Evolutionary conservation across 768 basidiomycete genomes (phyloP).

Genomic region (Podaxis rugospora): DNA sequence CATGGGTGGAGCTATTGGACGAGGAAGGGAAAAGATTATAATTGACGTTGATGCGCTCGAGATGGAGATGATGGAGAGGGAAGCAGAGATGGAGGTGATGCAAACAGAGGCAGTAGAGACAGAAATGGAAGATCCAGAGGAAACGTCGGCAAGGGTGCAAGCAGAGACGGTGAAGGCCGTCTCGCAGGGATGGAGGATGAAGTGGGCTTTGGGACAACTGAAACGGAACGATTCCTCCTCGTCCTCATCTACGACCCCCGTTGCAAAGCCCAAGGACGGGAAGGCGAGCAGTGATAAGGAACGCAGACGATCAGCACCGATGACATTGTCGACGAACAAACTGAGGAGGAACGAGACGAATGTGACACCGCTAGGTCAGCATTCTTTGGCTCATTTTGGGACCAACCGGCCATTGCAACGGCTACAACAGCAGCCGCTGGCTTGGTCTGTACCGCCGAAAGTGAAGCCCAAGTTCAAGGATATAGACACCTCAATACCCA

Average conservation of each 20-base stretch:
- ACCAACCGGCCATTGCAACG: background rate
- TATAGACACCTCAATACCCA: background rate
- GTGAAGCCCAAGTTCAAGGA: background rate
- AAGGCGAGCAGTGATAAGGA: slow-evolving; percentile 28
- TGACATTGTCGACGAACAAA: slow-evolving; percentile 23
- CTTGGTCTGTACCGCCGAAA: background rate
- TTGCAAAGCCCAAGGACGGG: slow-evolving; percentile 10
- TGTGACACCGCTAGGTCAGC: slow-evolving; percentile 37
- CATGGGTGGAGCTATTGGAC: background rate
- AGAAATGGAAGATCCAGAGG: slow-evolving; percentile 20
- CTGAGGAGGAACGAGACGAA: slow-evolving; percentile 41
- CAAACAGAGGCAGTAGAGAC: background rate
- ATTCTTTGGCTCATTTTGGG: slow-evolving; percentile 16
- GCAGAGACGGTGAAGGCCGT: slow-evolving; percentile 16
- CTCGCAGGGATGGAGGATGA: slow-evolving; percentile 26
- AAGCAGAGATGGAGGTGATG: slow-evolving; percentile 9
- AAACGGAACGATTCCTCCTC: slow-evolving; percentile 1
- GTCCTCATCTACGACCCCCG: background rate
- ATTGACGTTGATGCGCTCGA: slow-evolving; percentile 25
- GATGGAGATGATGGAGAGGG: slow-evolving; percentile 19
- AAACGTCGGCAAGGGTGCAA: slow-evolving; percentile 13
- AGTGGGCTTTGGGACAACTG: slow-evolving; percentile 23
- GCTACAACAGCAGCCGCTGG: background rate
- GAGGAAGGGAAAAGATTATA: slow-evolving; percentile 11
- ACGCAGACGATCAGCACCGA: slow-evolving; percentile 7